Evolutionary conservation across 345 rosid genomes (phyloP).

Genomic region (Punica granatum): DNA sequence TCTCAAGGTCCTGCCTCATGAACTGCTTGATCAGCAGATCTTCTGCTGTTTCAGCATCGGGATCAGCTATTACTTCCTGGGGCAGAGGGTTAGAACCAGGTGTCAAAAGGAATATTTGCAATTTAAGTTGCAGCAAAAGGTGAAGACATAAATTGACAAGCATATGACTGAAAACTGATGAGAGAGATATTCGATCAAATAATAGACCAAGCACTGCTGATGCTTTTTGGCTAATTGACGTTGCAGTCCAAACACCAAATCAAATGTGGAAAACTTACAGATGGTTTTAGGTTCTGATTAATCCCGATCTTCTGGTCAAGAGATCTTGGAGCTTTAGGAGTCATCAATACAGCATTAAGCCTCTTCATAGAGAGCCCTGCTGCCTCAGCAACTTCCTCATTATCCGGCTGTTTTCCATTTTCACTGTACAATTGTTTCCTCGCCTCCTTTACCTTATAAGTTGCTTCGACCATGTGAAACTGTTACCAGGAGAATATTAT

Average conservation of each 20-base stretch:
- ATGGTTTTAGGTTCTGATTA: constrained; percentile 72
- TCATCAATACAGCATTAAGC: constrained; percentile 59
- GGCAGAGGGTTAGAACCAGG: background rate
- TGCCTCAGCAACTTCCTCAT: constrained; percentile 82
- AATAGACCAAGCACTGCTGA: background rate
- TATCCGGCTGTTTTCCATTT: constrained; percentile 61
- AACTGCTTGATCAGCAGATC: constrained; percentile 58
- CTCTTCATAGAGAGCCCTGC: constrained; percentile 88
- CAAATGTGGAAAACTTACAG: constrained; percentile 31
- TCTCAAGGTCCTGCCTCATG: constrained; percentile 75
- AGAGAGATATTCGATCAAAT: too few relatives aligned
- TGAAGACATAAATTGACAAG: background rate
- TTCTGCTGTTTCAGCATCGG: constrained; percentile 71
- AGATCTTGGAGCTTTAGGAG: constrained; percentile 81
- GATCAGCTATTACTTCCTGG: constrained; percentile 83
- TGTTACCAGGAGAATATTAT: constrained; percentile 18
- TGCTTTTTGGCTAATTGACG: background rate
- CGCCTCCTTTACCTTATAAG: constrained; percentile 84
- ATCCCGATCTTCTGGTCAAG: constrained; percentile 86
- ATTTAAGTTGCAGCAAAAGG: background rate
- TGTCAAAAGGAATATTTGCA: background rate
- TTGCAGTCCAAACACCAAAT: background rate
- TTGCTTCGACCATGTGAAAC: constrained; percentile 96
- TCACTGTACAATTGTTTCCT: constrained; percentile 61
- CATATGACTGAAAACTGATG: too few relatives aligned